These are phyloP conservation scores for Pochonia chlamydosporia DNA, from an alignment of 2,329 filamentous ascomycete genomes.

Conservation along the genomic window DNA sequence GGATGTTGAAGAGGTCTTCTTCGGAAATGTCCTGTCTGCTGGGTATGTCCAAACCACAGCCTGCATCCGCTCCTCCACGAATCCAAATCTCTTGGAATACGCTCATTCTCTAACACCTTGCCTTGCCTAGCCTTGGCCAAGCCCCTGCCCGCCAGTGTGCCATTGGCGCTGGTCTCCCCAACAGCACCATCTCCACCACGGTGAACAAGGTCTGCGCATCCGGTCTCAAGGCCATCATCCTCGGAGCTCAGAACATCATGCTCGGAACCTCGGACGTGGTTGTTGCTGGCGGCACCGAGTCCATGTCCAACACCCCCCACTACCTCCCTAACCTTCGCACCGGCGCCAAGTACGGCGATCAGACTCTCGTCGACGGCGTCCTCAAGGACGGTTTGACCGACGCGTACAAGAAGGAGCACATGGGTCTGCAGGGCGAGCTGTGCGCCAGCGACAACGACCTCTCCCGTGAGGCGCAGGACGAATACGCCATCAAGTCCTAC, in stretches of 20 bases:
- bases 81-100: background rate
- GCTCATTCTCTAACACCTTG: background rate
- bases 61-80: background rate
- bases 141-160: conserved; percentile 94
- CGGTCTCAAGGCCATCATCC: conserved; percentile 85
- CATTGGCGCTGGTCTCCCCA: conserved; percentile 76
- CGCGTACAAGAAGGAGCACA: conserved; percentile 92
- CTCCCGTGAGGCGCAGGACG: conserved; percentile 80
- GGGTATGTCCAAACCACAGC: conserved; percentile 53
- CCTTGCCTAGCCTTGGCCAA: conserved; percentile 85
- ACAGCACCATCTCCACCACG: conserved; percentile 79
- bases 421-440: conserved; percentile 90
- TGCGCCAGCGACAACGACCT: conserved; percentile 81
- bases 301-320: conserved; percentile 97
- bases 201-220: conserved; percentile 99
- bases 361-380: conserved; percentile 82
- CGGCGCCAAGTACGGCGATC: conserved; percentile 91
- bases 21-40: conserved; percentile 95
- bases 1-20: conserved; percentile 93
- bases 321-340: conserved; percentile 84
- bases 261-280: conserved; percentile 90
- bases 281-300: conserved; percentile 91
- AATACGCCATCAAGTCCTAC: conserved; percentile 93
- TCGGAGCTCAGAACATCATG: conserved; percentile 95
- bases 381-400: conserved; percentile 93